Percentiles rank a stretch among this genome's conserved stretches.
These are phyloP conservation scores for Musa beccarii DNA, from an alignment of 176 grass and related monocot species.

Conservation along the genomic window DNA sequence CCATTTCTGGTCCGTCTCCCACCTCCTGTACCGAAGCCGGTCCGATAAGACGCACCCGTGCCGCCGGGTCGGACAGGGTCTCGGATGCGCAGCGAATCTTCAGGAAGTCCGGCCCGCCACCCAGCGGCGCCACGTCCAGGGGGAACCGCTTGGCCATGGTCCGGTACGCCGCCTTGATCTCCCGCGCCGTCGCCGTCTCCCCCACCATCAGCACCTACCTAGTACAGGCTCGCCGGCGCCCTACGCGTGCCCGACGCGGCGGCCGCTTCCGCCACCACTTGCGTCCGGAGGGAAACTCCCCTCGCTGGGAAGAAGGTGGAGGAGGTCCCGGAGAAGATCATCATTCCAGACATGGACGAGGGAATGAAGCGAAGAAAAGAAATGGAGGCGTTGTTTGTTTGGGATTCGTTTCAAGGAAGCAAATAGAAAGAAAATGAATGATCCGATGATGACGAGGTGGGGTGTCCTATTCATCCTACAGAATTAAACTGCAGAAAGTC, in stretches of 20 bases:
- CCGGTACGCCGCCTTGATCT: constrained; percentile 64
- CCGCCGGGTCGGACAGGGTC: constrained; percentile 46
- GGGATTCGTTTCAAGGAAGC: too few relatives aligned
- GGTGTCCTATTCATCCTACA: too few relatives aligned
- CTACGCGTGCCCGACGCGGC: neutral
- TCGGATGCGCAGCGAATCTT: constrained; percentile 53
- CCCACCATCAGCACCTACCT: constrained; percentile 45
- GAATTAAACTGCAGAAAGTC: too few relatives aligned
- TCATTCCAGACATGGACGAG: too few relatives aligned
- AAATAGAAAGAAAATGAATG: too few relatives aligned
- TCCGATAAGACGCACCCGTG: constrained; percentile 36
- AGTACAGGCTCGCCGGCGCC: constrained; percentile 20
- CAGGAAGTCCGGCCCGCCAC: constrained; percentile 28
- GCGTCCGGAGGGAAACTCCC: too few relatives aligned
- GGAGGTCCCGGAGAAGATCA: too few relatives aligned
- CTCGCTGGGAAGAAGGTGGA: too few relatives aligned
- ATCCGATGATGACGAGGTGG: too few relatives aligned
- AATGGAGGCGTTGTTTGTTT: too few relatives aligned
- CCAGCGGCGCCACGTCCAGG: constrained; percentile 29
- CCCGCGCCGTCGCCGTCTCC: constrained; percentile 37
- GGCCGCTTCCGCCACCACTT: neutral
- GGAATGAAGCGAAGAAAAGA: too few relatives aligned
- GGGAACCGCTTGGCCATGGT: constrained; percentile 58
- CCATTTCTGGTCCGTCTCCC: constrained; percentile 56
- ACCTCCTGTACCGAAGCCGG: constrained; percentile 26